Conservation (phyloP, 2,329 filamentous ascomycete species). For the Sporothrix humicola region DNA sequence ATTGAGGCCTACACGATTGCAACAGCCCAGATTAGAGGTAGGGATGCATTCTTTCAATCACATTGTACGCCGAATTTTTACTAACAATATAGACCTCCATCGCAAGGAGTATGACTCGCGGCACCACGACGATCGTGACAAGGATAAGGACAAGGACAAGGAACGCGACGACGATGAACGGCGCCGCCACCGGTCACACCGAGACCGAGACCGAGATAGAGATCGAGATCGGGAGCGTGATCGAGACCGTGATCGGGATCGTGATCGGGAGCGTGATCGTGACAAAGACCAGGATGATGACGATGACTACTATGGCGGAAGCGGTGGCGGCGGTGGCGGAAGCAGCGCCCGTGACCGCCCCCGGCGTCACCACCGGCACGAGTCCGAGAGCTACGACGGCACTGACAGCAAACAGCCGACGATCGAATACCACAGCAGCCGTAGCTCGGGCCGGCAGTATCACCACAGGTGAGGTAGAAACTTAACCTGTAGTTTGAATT, state of each 20-base stretch:
- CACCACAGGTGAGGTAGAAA: conserved; percentile 29
- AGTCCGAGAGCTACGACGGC: conserved; percentile 28
- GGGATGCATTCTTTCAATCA: conserved; percentile 39
- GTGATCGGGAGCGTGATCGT: conserved; percentile 35
- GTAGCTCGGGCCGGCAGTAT: conserved; percentile 31
- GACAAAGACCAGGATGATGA: conserved; percentile 43
- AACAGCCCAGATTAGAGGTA: conserved; percentile 82
- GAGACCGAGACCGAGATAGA: conserved; percentile 33
- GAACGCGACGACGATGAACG: conserved; percentile 29
- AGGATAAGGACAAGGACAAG: conserved; percentile 21
- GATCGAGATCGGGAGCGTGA: conserved; percentile 36
- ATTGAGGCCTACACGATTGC: conserved; percentile 85
- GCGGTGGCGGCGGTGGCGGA: conserved; percentile 39
- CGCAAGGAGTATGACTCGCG: conserved; percentile 48
- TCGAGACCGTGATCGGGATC: conserved; percentile 36
- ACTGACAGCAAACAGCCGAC: conserved; percentile 20
- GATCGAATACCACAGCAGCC: conserved; percentile 35
- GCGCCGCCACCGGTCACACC: conserved; percentile 21
- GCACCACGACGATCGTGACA: conserved; percentile 7
- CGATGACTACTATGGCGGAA: conserved; percentile 38
- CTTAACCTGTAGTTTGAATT: too few relatives aligned
- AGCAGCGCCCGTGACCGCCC: conserved; percentile 34
- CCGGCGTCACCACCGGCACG: conserved; percentile 30
- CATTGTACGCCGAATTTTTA: background rate
- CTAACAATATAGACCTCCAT: conserved; percentile 42